phyloP scores from a whole-genome alignment of 2,329 filamentous ascomycete genomes.

The Diaporthe citri region DNA sequence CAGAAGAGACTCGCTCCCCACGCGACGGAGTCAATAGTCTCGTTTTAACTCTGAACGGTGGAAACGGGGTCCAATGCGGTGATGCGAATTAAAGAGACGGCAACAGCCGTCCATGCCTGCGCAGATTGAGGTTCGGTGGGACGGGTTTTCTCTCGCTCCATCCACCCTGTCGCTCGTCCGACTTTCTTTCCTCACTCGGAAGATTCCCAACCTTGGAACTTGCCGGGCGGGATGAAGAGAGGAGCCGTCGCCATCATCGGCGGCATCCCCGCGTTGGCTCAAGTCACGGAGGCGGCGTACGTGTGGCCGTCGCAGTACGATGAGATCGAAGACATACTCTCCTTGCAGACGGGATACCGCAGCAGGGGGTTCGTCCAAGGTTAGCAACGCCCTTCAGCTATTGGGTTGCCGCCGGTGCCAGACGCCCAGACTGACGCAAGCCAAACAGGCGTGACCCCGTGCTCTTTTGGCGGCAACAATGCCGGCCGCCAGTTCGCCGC shows the following conservation, averaged over 20 bases:
- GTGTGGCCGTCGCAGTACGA: slow-evolving; percentile 12
- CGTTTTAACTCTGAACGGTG: not conserved
- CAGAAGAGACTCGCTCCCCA: not conserved
- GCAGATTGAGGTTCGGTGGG: not conserved
- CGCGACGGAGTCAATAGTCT: slow-evolving; percentile 14
- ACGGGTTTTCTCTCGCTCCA: not conserved
- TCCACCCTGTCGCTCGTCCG: not conserved
- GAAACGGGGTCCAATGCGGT: not conserved
- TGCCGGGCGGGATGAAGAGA: not conserved
- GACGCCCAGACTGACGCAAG: not conserved
- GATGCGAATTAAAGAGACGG: not conserved
- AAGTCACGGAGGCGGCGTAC: slow-evolving; percentile 4
- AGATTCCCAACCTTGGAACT: not conserved
- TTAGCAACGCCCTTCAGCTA: slow-evolving; percentile 8
- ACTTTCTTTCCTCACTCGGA: not conserved
- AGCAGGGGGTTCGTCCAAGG: slow-evolving; percentile 10
- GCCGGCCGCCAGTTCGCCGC: slow-evolving; percentile 46
- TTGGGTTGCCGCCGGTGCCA: not conserved
- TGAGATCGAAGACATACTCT: slow-evolving; percentile 14
- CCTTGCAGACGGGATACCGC: slow-evolving; percentile 18
- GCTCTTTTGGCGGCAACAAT: slow-evolving; percentile 41
- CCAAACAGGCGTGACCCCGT: slow-evolving; percentile 11
- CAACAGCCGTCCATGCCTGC: not conserved
- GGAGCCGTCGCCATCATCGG: slow-evolving; percentile 5
- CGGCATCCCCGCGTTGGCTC: not conserved